Evolutionary conservation across 2,329 filamentous ascomycete genomes (phyloP), one percentile per base, ranked within the genome.

Genomic region (Pseudofabraea citricarpa): DNA sequence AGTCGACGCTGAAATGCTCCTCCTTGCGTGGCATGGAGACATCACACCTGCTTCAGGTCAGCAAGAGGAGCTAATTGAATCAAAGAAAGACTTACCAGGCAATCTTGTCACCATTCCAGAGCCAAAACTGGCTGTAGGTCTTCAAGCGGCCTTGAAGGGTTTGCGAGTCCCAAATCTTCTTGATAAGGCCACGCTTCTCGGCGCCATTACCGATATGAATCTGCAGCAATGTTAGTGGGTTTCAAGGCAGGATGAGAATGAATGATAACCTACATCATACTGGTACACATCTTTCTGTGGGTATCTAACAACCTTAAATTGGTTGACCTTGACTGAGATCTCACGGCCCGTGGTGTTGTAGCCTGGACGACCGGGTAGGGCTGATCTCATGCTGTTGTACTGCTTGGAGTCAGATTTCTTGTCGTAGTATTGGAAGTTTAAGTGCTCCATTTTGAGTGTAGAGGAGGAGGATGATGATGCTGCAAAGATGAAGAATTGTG

Each of bases 61-160:
- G 37, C 12, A 21, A 36, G 31, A 15, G 20, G 19, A n/a, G 8
- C 9, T 3, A 24, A n/a, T 9, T 27, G 44, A 29, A 22, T 48
- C 47, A 15, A 36, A 15, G 12, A 27, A 18, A 18, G 46, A 63
- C 69, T 56, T 69, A 86, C 91, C 93, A 98, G 13, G 89, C 90
- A 36, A 98, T 74, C 63, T 85, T 88, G 57, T 84, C 83, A 21
- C 88, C 87, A 66, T 97, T 90, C 55, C 81, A 90, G 44, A 96
- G 77, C 77, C 84, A 89, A 32, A 54, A 57, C 37, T 15, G 35
- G 5, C 65, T 68, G 45, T 70, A 69, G 2, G 68, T 64, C 2
- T 70, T 67, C 1, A 90, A 66, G 3, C 66, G 64, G 0, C 64
- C 49, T 60, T 85, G 76, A 6, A 90, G 73, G 0, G 67, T 64